Evolutionary conservation across 257 asterid genomes (phyloP), one percentile per base, ranked within the genome.

Genomic region (Mentha longifolia): DNA sequence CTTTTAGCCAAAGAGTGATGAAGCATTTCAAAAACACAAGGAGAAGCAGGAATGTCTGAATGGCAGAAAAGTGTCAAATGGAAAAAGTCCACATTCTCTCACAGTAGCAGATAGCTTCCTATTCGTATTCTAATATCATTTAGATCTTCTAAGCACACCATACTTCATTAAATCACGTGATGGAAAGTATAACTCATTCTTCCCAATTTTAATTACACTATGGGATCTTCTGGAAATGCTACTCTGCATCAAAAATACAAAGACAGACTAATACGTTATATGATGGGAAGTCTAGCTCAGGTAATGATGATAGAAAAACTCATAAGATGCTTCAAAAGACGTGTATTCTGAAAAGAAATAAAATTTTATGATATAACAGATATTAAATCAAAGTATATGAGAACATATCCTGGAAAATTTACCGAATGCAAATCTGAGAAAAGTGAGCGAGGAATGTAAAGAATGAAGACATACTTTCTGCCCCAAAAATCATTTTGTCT

Each of bases 401-500:
- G 0, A 20, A 17, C 17, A 10, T 17, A 16, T 51, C 13, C 57
- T 16, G 6, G 28, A 6, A 54, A 57, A 13, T 28, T 55, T 19
- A 55, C 37, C 4, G n/a, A 57, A 57, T 57, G 37, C 12, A 57
- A 56, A 28, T 28, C 62, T 25, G 1, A 30, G 49, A 42, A 41
- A 22, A 60, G 33, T 17, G 25, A 54, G 70, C 30, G 28, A 71
- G 70, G 63, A 46, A 22, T 51, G 51, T 20, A 41, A 61, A 47
- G 72, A 56, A 43, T 65, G 63, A 74, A 63, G 65, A 72, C 89
- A 81, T 86, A 91, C 97, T 83, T 88, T 70, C 78, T 77, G 61
- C 87, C 91, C 61, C 52, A 68, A 80, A 84, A 74, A 5, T 85
- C 92, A 80, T 91, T 91, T 61, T 87, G 89, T 70, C 31, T 70